Conservation (phyloP, 306 rosid species). For the Oxytropis ochrocephala region DNA sequence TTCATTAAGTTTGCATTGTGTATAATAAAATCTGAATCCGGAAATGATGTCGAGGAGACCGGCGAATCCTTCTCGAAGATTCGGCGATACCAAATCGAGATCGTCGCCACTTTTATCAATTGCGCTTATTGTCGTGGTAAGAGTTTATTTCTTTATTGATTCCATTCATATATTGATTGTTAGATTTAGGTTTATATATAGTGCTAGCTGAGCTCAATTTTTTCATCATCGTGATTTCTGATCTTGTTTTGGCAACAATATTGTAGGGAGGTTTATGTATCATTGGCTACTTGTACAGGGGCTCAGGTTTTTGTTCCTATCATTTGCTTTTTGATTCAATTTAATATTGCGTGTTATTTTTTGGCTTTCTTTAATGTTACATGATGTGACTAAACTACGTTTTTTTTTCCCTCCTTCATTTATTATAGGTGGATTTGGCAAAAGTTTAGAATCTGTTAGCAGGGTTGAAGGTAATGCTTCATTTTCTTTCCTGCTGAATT, state of each 20-base stretch:
- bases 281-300: constrained; percentile 26
- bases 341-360: neutral
- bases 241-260: neutral
- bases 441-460: constrained; percentile 30
- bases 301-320: constrained; percentile 24
- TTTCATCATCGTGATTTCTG: neutral
- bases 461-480: constrained; percentile 52
- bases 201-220: neutral
- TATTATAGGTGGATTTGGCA: constrained; percentile 47
- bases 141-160: neutral
- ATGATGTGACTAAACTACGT: neutral
- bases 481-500: neutral
- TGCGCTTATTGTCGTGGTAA: constrained; percentile 39
- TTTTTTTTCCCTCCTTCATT: neutral
- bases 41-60: constrained; percentile 54
- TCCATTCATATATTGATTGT: neutral
- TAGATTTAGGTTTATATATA: neutral
- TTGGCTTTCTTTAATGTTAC: neutral
- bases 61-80: constrained; percentile 44
- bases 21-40: neutral
- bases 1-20: neutral
- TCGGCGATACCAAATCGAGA: constrained; percentile 45
- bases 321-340: neutral
- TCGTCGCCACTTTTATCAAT: constrained; percentile 46
- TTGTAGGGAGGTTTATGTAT: constrained; percentile 28